Conservation (phyloP, 495 filamentous ascomycete species). For the Penicillium subrubescens region DNA sequence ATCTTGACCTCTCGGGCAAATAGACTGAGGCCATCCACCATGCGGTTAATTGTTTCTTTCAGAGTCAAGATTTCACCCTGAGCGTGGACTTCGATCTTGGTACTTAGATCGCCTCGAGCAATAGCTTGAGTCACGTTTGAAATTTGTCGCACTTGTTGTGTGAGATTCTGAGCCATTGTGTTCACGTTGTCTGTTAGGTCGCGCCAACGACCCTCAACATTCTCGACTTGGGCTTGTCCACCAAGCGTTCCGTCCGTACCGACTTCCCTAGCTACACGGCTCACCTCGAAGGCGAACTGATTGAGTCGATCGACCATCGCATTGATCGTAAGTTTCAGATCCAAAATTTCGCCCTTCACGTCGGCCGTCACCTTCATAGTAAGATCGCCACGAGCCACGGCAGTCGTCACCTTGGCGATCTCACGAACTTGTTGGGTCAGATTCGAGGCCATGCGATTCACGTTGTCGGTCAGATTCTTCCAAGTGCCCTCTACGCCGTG, state of each 20-base stretch:
- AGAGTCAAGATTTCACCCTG: slow-evolving; percentile 86
- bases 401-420: slow-evolving; percentile 90
- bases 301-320: slow-evolving; percentile 92
- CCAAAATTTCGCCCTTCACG: slow-evolving; percentile 89
- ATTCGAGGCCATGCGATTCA: slow-evolving; percentile 89
- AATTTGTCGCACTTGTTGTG: slow-evolving; percentile 90
- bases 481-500: slow-evolving; percentile 94
- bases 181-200: slow-evolving; percentile 93
- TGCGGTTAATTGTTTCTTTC: slow-evolving; percentile 93
- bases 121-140: slow-evolving; percentile 93
- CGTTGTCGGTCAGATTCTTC: slow-evolving; percentile 91
- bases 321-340: slow-evolving; percentile 90
- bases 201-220: slow-evolving; percentile 90
- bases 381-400: slow-evolving; percentile 85
- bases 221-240: slow-evolving; percentile 87
- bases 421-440: slow-evolving; percentile 82
- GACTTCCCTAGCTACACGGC: slow-evolving; percentile 87
- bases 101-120: slow-evolving; percentile 81
- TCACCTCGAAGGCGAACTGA: slow-evolving; percentile 90
- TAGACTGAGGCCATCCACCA: slow-evolving; percentile 88
- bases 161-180: slow-evolving; percentile 92
- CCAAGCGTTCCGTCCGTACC: slow-evolving; percentile 87
- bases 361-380: slow-evolving; percentile 90
- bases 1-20: slow-evolving; percentile 95
- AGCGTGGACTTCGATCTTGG: slow-evolving; percentile 87